Evolutionary conservation across 2,329 filamentous ascomycete genomes (phyloP), one percentile per base, ranked within the genome.

Genomic region (Botrytis paeoniae): DNA sequence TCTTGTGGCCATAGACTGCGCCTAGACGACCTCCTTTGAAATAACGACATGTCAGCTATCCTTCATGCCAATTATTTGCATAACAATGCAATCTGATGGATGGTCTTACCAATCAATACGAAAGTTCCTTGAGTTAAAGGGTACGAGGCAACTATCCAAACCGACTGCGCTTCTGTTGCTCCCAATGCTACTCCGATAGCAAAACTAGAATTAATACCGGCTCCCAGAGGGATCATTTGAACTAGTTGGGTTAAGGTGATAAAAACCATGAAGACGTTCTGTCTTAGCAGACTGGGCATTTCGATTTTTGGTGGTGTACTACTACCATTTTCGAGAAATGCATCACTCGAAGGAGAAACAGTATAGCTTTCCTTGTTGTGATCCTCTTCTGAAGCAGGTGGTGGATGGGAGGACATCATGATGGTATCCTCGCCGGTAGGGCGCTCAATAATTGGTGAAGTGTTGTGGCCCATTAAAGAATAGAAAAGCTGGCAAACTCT

Each of bases 91-190:
- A 29, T 35, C 16, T 22, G 14, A 39, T n/a, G 32, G 45, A 5
- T 35, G 25, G 9, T n/a, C 57, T 39, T 39, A 70, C 69, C 69
- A 20, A 69, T 68, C 1, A 74, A 48, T 18, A 74, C 73, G 54
- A 74, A 74, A 16, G 73, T 71, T 32, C 73, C 73, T 69, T 74
- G 73, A n/a, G 73, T 74, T n/a, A 72, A 41, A 14, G 69, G 69
- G 43, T 73, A 71, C 32, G 63, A 69, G 6, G 71, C 71, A 37
- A 73, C 71, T 7, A 69, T 61, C 64, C 71, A 73, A 32, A 69
- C 54, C 1, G 71, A 69, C 32, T 69, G 39, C 18, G 22, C 39
- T 25, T 57, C 48, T 39, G 64, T 61, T 51, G 64, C 71, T 10
- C 71, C 71, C n/a, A 73, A 45, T 18, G 63, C 54, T 69, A n/a